Evolutionary conservation across 1,284 basidiomycete genomes (phyloP).

Genomic region (Microbotryum violaceum): DNA sequence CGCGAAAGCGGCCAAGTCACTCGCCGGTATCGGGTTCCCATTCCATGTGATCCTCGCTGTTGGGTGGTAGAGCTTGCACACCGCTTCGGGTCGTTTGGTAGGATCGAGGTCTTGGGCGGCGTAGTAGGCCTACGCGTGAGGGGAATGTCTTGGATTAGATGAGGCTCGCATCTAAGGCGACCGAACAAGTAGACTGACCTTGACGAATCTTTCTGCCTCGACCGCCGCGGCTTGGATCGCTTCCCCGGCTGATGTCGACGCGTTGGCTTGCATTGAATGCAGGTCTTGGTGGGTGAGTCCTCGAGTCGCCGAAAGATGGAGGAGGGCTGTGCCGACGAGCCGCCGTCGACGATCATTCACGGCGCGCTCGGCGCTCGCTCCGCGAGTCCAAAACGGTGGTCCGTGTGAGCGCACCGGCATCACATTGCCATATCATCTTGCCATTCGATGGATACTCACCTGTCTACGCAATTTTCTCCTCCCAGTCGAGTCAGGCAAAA

Average conservation of each 20-base stretch:
- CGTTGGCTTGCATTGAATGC: no score
- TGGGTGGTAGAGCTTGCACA: constrained; percentile 67
- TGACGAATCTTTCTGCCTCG: constrained; percentile 12
- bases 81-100: constrained; percentile 36
- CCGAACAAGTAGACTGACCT: not conserved
- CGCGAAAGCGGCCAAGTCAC: constrained; percentile 48
- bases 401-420: no score
- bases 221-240: constrained; percentile 15
- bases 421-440: no score
- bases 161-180: not conserved
- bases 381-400: no score
- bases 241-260: constrained; percentile 6
- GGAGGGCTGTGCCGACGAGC: no score
- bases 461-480: no score
- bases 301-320: no score
- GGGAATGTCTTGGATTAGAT: not conserved
- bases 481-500: no score
- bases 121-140: constrained; percentile 20
- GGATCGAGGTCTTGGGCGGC: constrained; percentile 12
- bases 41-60: constrained; percentile 73
- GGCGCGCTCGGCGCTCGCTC: no score
- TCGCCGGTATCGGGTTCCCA: constrained; percentile 65
- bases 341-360: no score
- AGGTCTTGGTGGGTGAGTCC: no score
- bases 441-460: no score